Conservation (phyloP, 2,329 filamentous ascomycete species). For the Dichotomopilus funicola region DNA sequence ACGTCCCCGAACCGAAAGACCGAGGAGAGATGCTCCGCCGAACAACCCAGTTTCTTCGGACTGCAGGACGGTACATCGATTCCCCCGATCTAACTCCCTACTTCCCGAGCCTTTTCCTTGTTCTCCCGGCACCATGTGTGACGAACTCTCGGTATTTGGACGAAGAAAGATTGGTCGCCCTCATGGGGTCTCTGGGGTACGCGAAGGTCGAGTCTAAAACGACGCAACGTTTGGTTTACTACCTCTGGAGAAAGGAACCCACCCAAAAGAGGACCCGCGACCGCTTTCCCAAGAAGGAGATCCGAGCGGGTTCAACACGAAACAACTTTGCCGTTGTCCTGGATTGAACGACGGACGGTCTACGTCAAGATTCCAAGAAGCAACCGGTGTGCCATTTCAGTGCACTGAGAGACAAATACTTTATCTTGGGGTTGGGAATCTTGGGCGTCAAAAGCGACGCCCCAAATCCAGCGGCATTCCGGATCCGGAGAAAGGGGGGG, state of each 20-base stretch:
- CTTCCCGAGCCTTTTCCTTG: constrained; percentile 75
- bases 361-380: background rate
- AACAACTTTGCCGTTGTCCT: constrained; percentile 90
- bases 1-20: constrained; percentile 68
- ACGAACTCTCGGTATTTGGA: constrained; percentile 87
- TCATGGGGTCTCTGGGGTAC: constrained; percentile 77
- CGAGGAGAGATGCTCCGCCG: constrained; percentile 82
- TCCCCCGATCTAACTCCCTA: constrained; percentile 17
- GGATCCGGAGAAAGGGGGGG: background rate
- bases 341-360: constrained; percentile 22
- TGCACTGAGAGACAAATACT: background rate
- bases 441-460: background rate
- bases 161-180: constrained; percentile 57
- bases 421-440: too few relatives aligned
- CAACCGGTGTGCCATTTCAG: too few relatives aligned
- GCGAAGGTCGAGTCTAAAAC: constrained; percentile 57
- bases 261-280: constrained; percentile 16
- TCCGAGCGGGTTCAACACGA: constrained; percentile 66
- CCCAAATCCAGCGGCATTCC: background rate
- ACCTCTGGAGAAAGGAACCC: constrained; percentile 62
- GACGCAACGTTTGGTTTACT: constrained; percentile 80
- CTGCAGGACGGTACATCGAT: constrained; percentile 20
- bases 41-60: constrained; percentile 62
- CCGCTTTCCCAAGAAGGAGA: constrained; percentile 63
- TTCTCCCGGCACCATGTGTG: constrained; percentile 82